These are phyloP conservation scores for Dothiorella sarmentorum DNA, from an alignment of 2,329 filamentous ascomycete species.

Conservation along the genomic window DNA sequence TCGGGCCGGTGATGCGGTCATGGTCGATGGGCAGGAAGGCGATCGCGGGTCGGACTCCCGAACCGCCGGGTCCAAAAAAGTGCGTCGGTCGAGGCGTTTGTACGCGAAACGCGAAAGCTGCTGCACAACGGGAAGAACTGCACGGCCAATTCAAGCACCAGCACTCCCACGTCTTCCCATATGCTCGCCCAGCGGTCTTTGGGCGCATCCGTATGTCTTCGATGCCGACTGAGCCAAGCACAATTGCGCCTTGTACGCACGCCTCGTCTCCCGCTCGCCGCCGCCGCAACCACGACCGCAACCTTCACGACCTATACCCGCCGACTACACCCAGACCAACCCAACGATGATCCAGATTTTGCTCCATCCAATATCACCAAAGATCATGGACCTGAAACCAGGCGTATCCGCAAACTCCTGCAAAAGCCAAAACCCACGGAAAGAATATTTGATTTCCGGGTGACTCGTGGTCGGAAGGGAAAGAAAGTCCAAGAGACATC, in stretches of 20 bases:
- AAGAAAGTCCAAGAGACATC: conserved; percentile 28
- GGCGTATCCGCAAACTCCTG: too few species aligned
- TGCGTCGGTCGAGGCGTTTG: neutral
- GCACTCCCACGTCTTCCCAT: conserved; percentile 3
- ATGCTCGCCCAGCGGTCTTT: conserved; percentile 37
- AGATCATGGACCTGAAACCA: too few species aligned
- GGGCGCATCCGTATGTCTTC: conserved; percentile 38
- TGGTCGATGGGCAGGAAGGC: neutral
- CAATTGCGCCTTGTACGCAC: conserved; percentile 15
- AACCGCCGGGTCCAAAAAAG: conserved; percentile 11
- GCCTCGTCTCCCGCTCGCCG: neutral
- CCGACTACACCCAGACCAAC: conserved; percentile 24
- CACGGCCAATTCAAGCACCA: neutral
- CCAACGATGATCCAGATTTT: conserved; percentile 20
- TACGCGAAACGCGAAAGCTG: neutral
- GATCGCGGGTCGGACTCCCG: conserved; percentile 7
- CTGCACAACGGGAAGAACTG: neutral
- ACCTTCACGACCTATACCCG: neutral
- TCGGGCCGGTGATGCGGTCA: neutral
- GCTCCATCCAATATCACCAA: neutral
- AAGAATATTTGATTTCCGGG: too few species aligned
- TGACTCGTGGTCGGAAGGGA: conserved; percentile 24
- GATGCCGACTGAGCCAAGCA: conserved; percentile 35
- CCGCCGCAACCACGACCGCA: conserved; percentile 21
- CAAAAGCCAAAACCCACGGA: neutral